Evolutionary conservation across 345 rosid species (phyloP).

Genomic region (Eucalyptus brandiana): DNA sequence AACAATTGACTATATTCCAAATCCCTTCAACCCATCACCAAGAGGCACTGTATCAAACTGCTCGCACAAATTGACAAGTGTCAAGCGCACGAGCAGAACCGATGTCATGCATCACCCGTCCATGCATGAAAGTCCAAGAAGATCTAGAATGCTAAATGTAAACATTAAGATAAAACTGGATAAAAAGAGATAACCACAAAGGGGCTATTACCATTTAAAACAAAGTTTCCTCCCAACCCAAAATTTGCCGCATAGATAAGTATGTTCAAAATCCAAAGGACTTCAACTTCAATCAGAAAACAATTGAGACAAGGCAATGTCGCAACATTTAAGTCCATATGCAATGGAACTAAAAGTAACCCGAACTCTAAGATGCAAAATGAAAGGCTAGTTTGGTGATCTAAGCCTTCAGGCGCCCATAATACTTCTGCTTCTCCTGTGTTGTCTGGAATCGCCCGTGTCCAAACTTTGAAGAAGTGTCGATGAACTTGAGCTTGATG

Average conservation of each 20-base stretch:
- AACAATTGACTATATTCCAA: background rate
- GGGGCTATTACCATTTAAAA: background rate
- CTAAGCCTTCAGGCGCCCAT: conserved; percentile 46
- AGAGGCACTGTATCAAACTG: background rate
- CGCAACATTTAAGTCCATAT: background rate
- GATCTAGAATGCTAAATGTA: background rate
- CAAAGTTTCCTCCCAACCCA: background rate
- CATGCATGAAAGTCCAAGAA: background rate
- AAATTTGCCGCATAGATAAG: background rate
- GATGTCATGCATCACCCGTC: background rate
- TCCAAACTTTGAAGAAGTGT: conserved; percentile 50
- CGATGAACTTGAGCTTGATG: conserved; percentile 64
- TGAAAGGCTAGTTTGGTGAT: background rate
- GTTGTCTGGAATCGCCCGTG: conserved; percentile 72
- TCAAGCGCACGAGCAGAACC: background rate
- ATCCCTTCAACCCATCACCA: background rate
- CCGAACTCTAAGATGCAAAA: background rate
- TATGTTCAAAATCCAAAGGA: background rate
- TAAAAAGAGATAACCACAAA: background rate
- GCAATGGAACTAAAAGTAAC: background rate
- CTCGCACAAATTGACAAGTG: background rate
- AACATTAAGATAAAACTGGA: background rate
- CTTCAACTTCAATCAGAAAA: background rate
- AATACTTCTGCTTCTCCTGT: conserved; percentile 53
- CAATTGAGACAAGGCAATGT: background rate